These are phyloP conservation scores for Xylariomycetidae sp. DNA, from an alignment of 2,329 filamentous ascomycete genomes.

Conservation along the genomic window DNA sequence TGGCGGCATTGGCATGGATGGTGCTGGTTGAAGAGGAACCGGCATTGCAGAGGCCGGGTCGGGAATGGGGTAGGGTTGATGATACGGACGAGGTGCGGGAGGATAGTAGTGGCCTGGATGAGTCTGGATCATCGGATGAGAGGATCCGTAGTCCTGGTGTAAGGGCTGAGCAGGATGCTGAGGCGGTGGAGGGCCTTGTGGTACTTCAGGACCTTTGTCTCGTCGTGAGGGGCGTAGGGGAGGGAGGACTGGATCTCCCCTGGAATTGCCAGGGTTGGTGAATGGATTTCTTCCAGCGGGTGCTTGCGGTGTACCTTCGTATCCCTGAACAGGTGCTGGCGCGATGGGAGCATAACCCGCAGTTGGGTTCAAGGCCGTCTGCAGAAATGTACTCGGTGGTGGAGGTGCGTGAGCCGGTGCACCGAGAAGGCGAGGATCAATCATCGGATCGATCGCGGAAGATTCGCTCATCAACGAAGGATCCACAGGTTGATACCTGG, in stretches of 20 bases:
- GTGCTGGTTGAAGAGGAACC: constrained; percentile 18
- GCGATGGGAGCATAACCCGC: constrained; percentile 23
- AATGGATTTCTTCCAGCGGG: constrained; percentile 27
- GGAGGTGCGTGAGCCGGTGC: constrained; percentile 11
- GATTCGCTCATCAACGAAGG: not conserved
- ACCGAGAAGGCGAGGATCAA: constrained; percentile 23
- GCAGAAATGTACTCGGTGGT: constrained; percentile 27
- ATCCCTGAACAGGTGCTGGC: constrained; percentile 18
- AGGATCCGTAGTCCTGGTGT: constrained; percentile 22
- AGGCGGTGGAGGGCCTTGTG: constrained; percentile 16
- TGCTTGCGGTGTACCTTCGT: constrained; percentile 12
- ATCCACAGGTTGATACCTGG: constrained; percentile 7
- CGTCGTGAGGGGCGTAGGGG: constrained; percentile 28
- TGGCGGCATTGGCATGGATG: constrained; percentile 10
- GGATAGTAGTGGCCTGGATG: constrained; percentile 31
- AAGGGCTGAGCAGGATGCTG: constrained; percentile 12
- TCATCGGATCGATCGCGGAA: constrained; percentile 17
- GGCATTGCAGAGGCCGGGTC: constrained; percentile 22
- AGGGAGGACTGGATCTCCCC: constrained; percentile 29
- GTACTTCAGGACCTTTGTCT: constrained; percentile 17
- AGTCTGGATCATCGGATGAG: constrained; percentile 23
- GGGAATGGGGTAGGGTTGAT: constrained; percentile 28
- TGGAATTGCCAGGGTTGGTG: constrained; percentile 20
- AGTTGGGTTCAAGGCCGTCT: constrained; percentile 31
- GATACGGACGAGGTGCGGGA: constrained; percentile 29